Evolutionary conservation across 805 yeast species (phyloP).

Genomic region (Candida xiaguanensis): DNA sequence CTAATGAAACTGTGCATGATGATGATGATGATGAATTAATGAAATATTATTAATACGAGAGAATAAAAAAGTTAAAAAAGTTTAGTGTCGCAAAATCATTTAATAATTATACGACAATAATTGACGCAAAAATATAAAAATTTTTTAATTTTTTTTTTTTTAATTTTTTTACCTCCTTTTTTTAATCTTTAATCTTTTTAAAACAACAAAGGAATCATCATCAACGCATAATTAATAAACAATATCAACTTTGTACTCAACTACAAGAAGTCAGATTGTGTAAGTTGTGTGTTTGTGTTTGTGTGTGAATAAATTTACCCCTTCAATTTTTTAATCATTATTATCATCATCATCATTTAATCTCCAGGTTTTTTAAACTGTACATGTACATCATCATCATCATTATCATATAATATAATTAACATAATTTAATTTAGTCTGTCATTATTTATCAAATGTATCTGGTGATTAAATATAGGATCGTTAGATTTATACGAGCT

Average conservation of each 20-base stretch:
- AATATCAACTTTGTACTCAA: conserved; percentile 5
- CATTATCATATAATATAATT: no score
- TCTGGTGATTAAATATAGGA: conserved; percentile 5
- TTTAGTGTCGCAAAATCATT: conserved; percentile 1
- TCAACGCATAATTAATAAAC: neutral
- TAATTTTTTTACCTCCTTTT: neutral
- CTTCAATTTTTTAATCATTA: no score
- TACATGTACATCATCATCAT: no score
- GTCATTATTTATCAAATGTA: neutral
- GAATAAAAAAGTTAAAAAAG: no score
- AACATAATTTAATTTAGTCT: no score
- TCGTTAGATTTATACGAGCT: conserved; percentile 9
- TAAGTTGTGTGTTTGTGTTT: no score
- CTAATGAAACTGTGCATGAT: no score
- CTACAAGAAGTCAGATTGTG: conserved; percentile 1
- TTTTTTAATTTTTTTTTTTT: neutral
- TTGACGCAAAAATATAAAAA: neutral
- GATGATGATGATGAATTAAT: neutral
- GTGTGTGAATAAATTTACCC: no score
- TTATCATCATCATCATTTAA: no score
- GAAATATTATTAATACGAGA: no score
- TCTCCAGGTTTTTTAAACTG: no score
- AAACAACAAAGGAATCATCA: neutral
- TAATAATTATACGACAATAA: neutral
- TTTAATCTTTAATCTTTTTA: neutral